Evolutionary conservation across 1,284 basidiomycete genomes (phyloP).

Genomic region (Vanrija humicola): DNA sequence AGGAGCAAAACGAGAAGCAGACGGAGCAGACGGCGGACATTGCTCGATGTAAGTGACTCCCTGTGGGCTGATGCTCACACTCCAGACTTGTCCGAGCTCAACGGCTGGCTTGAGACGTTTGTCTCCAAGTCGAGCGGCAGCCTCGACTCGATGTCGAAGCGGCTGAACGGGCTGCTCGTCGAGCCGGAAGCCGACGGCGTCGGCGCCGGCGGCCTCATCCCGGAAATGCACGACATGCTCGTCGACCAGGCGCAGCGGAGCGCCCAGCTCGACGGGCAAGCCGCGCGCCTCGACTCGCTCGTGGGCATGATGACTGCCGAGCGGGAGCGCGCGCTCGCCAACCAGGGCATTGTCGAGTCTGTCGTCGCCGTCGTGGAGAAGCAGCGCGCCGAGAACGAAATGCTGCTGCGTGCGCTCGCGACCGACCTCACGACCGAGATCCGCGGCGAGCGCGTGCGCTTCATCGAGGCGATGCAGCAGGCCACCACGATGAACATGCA

Average conservation of each 20-base stretch:
- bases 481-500: conserved; percentile 80
- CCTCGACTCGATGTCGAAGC: conserved; percentile 60
- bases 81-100: conserved; percentile 49
- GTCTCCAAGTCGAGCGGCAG: conserved; percentile 68
- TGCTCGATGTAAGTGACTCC: conserved; percentile 36
- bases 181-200: conserved; percentile 30
- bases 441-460: conserved; percentile 72
- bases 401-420: conserved; percentile 61
- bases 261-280: conserved; percentile 28
- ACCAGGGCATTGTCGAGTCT: conserved; percentile 55
- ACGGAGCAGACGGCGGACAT: conserved; percentile 46
- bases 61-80: background rate
- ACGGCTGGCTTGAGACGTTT: conserved; percentile 70
- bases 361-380: conserved; percentile 61
- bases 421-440: conserved; percentile 76
- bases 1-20: conserved; percentile 33
- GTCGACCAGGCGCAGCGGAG: conserved; percentile 33
- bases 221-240: conserved; percentile 42
- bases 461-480: conserved; percentile 86
- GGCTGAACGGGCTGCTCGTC: conserved; percentile 60
- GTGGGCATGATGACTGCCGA: conserved; percentile 41
- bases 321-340: conserved; percentile 26
- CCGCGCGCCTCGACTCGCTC: conserved; percentile 38
- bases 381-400: conserved; percentile 67
- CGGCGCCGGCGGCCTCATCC: conserved; percentile 20